Percentiles rank a stretch among this genome's conserved stretches.
These are phyloP conservation scores for Daldinia sp. DNA, from an alignment of 2,329 filamentous ascomycete species.

Conservation along the genomic window DNA sequence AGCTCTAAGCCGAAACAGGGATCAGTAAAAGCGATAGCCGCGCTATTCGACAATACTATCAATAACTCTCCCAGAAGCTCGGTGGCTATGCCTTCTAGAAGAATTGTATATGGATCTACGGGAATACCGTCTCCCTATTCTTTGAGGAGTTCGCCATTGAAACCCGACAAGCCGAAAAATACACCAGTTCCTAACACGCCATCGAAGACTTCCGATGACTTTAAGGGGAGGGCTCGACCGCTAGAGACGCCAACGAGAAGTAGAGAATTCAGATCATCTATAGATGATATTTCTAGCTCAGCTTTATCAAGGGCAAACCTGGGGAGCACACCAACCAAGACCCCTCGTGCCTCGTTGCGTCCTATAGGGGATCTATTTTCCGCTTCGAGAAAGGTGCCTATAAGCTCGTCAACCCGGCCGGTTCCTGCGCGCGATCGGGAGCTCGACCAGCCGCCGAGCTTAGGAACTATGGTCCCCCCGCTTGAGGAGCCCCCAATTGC, in stretches of 20 bases:
- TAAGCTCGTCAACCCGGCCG: constrained; percentile 14
- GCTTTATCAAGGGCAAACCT: neutral
- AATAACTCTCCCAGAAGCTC: constrained; percentile 39
- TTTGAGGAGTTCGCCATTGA: constrained; percentile 32
- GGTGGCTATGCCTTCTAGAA: constrained; percentile 14
- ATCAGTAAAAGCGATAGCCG: constrained; percentile 60
- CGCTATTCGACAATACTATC: constrained; percentile 56
- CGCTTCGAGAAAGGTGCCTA: constrained; percentile 34
- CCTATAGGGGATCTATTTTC: constrained; percentile 29
- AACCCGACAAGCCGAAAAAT: constrained; percentile 8
- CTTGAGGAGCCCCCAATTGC: constrained; percentile 51
- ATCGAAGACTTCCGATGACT: neutral
- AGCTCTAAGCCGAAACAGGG: constrained; percentile 43
- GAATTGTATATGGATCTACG: constrained; percentile 15
- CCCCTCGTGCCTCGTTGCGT: constrained; percentile 28
- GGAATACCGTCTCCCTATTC: constrained; percentile 41
- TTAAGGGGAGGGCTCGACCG: constrained; percentile 10
- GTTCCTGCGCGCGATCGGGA: constrained; percentile 30
- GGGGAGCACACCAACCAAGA: constrained; percentile 22
- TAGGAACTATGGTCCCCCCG: constrained; percentile 52
- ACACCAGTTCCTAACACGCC: constrained; percentile 14
- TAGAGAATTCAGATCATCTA: neutral
- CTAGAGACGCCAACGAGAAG: constrained; percentile 7
- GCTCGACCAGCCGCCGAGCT: constrained; percentile 41
- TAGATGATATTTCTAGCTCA: constrained; percentile 3